Base-by-base conservation (phyloP, 192 early-diverging fungal species). In the Dissophora globulifera region DNA sequence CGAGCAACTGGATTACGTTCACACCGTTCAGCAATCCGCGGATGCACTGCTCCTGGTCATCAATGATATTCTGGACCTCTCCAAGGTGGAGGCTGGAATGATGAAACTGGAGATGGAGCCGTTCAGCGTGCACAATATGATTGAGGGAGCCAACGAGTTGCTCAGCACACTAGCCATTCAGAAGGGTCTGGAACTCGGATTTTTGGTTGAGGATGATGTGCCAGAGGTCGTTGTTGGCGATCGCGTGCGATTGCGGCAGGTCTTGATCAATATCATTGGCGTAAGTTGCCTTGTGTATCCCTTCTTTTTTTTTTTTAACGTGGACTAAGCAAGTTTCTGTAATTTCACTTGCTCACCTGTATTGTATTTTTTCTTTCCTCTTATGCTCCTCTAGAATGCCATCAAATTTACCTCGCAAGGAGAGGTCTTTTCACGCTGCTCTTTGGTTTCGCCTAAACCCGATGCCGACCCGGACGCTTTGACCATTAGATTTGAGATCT, bases 351-450 rank as follows among this genome's bases (percentile, higher is more conserved):
- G 43, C 31, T 33, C 15, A 30, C 0, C 17, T 50, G 17, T 45
- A 5, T 17, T 29, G 8, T 50, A 10, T 6, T 49, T 19, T 27
- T 17, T 2, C 23, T 41, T 19, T 41, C 42, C 40, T 35, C 38
- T 45, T 55, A 23, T 2, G 4, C 48, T 57, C 25, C n/a, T 65
- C 7, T 74, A 87, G 85, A 95, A 95, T 68, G 88, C 92, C 9
- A 83, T 95, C 60, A 95, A 95, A 60, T 95, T 95, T 30, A 95
- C 93, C 4, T 79, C 85, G 7, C 65, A 85, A n/a, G 92, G 91
- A 47, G 86, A 88, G 50, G 84, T 95, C 5, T 84, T 82, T 25
- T 83, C 93, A 1, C 72, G 70, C 47, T 86, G 86, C 62, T 74
- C 84, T 3, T 33, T 90, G 15, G 69, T 82, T 13, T 35, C 66